Evolutionary conservation across 176 grass and related monocot genomes (phyloP).

Genomic region (Rhynchospora pubera): DNA sequence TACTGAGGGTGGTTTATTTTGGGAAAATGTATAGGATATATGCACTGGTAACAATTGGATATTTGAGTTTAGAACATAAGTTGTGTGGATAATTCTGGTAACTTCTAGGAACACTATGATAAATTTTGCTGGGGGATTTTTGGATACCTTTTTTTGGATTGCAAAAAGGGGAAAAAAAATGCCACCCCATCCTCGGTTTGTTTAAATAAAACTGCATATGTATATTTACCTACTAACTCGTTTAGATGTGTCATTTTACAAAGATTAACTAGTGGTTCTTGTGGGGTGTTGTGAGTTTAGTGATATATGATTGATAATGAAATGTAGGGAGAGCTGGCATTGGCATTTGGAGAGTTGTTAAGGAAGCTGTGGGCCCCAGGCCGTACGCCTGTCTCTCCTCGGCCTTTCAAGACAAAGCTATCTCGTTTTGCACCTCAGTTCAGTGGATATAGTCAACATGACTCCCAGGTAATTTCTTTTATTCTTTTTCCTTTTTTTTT

Average conservation of each 20-base stretch:
- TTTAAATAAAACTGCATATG: neutral
- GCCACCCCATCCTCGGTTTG: neutral
- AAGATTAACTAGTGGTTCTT: neutral
- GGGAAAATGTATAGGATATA: neutral
- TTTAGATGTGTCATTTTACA: neutral
- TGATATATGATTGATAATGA: slow-evolving; percentile 73
- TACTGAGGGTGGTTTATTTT: neutral
- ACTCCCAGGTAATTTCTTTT: slow-evolving; percentile 62
- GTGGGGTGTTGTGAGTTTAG: slow-evolving; percentile 34
- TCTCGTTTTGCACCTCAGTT: slow-evolving; percentile 96
- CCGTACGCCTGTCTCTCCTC: slow-evolving; percentile 71
- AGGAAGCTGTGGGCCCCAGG: slow-evolving; percentile 97
- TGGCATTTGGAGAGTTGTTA: slow-evolving; percentile 94
- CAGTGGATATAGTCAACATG: slow-evolving; percentile 96
- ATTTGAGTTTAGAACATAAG: neutral
- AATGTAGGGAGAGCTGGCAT: slow-evolving; percentile 98
- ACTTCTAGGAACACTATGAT: neutral
- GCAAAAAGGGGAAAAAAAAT: neutral
- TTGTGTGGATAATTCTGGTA: neutral
- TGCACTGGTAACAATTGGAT: neutral
- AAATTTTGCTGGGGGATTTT: neutral
- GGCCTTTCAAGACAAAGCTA: slow-evolving; percentile 92
- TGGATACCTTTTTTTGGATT: neutral
- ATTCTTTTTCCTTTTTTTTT: neutral
- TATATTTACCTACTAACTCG: neutral